Conservation (phyloP, 1,139 yeast genomes). For the Nadsonia starkeyi-henricii region DNA sequence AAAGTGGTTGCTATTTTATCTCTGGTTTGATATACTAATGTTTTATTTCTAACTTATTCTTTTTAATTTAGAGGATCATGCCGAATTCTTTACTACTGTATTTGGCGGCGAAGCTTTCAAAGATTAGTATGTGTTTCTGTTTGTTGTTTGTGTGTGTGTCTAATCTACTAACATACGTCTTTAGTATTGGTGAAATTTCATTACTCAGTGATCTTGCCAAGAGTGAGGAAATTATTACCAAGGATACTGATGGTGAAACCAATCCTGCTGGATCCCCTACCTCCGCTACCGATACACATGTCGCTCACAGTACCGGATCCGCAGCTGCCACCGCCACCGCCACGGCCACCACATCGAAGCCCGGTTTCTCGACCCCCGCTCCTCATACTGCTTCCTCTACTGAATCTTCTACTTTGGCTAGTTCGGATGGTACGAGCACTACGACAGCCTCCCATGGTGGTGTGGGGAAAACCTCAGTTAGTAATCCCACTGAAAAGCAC, state of each 20-base stretch:
- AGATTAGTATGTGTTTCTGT: conserved; percentile 29
- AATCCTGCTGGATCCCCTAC: background rate
- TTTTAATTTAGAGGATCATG: conserved; percentile 44
- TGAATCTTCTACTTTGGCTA: background rate
- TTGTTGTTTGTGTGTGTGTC: background rate
- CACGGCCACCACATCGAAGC: background rate
- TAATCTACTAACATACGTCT: background rate
- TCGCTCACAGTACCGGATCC: background rate
- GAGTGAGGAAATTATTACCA: conserved; percentile 61
- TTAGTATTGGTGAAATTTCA: conserved; percentile 72
- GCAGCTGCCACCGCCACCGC: background rate
- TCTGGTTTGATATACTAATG: too few species aligned
- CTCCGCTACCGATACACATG: background rate
- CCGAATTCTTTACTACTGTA: conserved; percentile 71
- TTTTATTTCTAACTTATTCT: too few species aligned
- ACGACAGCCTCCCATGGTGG: background rate
- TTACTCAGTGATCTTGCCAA: conserved; percentile 67
- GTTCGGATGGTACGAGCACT: too few species aligned
- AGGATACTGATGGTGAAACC: conserved; percentile 36
- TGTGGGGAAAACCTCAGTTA: background rate
- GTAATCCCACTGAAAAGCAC: conserved; percentile 7
- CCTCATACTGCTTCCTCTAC: background rate
- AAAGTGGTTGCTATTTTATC: too few species aligned
- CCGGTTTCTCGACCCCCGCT: background rate
- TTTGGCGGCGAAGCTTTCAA: conserved; percentile 91